Evolutionary conservation across 176 grass and related monocot species (phyloP).

Genomic region (Zizania latifolia): DNA sequence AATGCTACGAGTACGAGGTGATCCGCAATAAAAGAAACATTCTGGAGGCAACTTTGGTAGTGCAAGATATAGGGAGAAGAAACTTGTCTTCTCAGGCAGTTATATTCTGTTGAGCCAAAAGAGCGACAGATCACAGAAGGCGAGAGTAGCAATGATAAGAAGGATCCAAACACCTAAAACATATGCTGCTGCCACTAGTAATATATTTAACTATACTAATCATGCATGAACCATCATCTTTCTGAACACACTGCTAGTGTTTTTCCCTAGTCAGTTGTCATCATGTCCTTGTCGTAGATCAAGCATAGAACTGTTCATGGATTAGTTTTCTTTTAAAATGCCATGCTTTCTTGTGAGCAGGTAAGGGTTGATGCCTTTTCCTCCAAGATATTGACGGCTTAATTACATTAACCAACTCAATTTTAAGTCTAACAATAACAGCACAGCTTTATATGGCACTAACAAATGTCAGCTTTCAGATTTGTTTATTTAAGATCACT

Average conservation of each 20-base stretch:
- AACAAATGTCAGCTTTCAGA: slow-evolving; percentile 26
- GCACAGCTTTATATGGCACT: slow-evolving; percentile 28
- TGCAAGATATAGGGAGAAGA: slow-evolving; percentile 30
- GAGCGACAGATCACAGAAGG: slow-evolving; percentile 36
- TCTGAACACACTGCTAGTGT: slow-evolving; percentile 35
- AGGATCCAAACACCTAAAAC: slow-evolving; percentile 41
- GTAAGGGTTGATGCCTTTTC: slow-evolving; percentile 67
- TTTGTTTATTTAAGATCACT: not conserved
- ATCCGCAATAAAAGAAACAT: slow-evolving; percentile 35
- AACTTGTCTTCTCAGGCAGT: slow-evolving; percentile 59
- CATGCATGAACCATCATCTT: slow-evolving; percentile 37
- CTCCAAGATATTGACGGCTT: slow-evolving; percentile 60
- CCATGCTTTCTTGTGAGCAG: slow-evolving; percentile 63
- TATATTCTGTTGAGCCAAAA: slow-evolving; percentile 41
- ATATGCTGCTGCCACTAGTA: slow-evolving; percentile 25
- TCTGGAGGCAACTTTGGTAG: slow-evolving; percentile 31
- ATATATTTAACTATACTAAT: slow-evolving; percentile 48
- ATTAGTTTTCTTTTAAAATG: slow-evolving; percentile 38
- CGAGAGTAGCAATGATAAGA: slow-evolving; percentile 49
- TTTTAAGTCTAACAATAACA: slow-evolving; percentile 35
- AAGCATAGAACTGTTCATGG: slow-evolving; percentile 38
- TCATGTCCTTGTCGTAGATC: slow-evolving; percentile 42
- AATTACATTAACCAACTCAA: slow-evolving; percentile 39
- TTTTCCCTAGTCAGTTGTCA: slow-evolving; percentile 39
- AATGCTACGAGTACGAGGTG: slow-evolving; percentile 21